phyloP scores from a whole-genome alignment of 768 basidiomycete species.

The Amanita exitialis region DNA sequence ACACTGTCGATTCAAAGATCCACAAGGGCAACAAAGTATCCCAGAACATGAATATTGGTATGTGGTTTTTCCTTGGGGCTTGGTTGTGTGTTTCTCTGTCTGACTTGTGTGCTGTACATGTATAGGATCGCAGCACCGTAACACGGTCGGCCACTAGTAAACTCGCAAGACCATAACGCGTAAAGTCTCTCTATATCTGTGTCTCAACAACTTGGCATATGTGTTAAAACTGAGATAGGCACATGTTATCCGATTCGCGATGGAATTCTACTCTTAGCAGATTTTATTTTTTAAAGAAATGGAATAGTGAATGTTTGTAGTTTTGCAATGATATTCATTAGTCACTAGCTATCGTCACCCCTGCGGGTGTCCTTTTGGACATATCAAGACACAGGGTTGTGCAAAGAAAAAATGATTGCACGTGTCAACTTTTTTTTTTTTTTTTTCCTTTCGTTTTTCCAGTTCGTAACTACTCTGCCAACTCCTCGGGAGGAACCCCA shows the following conservation, averaged over 20 bases:
- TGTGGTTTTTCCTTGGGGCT: too few species aligned
- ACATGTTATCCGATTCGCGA: too few species aligned
- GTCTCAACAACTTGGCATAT: too few species aligned
- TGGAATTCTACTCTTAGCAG: too few species aligned
- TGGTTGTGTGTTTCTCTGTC: not conserved
- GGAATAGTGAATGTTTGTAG: not conserved
- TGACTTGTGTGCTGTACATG: not conserved
- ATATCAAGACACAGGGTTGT: not conserved
- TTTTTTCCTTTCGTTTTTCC: too few species aligned
- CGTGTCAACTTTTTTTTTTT: not conserved
- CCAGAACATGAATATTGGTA: too few species aligned
- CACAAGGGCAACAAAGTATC: not conserved
- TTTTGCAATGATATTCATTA: not conserved
- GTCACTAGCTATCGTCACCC: not conserved
- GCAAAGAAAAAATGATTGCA: not conserved
- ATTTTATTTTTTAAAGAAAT: not conserved
- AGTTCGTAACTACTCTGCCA: slow-evolving; percentile 9
- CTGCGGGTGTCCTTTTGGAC: too few species aligned
- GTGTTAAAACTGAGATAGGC: too few species aligned
- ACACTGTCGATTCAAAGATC: not conserved
- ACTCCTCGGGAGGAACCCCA: not conserved
- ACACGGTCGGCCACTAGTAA: too few species aligned
- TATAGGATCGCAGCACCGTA: too few species aligned
- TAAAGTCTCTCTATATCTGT: too few species aligned
- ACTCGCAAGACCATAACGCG: too few species aligned